Base-by-base conservation (phyloP, 2,329 filamentous ascomycete species). In the Fusarium sp. region DNA sequence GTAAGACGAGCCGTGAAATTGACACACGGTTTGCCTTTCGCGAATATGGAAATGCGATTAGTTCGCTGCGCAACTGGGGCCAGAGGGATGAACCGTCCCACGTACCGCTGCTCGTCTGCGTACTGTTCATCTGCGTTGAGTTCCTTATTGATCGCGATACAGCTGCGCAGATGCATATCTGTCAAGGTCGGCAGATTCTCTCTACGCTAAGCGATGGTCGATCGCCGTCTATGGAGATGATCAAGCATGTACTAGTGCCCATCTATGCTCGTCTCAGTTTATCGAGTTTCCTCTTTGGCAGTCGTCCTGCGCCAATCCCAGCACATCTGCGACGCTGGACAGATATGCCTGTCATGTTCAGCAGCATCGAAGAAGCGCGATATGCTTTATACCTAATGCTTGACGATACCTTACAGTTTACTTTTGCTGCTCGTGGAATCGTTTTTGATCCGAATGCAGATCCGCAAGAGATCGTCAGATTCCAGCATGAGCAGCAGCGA, bases 81-180 rank as follows among this genome's bases (percentile, higher is more conserved):
- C 62, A 71, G 45, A 68, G 76, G 16, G 67, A 77, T 73, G 71
- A 78, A 64, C 16, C 70, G 2, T 71, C 75, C 8, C 71, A 74
- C 1, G 69, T 80, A 1, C 78, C 78, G 1, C 69, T 86, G 16
- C 75, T 85, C 4, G 82, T 82, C 8, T 86, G 84, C 63, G 72
- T 85, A 1, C 75, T 87, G 23, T 85, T 87, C 64, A 83, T 84
- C 26, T 85, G 84, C 67, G 82, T 87, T 49, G 86, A 87, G 73
- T 85, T 85, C 68, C 77, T 88, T 61, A 83, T 84, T 34, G 82
- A 83, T 37, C 82, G 86, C 59, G 81, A 83, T 42, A 72, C 75
- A 7, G 80, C 81, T 11, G 83, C 84, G 0, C 78, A 83, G 46
- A 75, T 83, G 57, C 82, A 83, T 49, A 81, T 84, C 16, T 75